Evolutionary conservation across 352 stramenopile species (phyloP).

Genomic region (Hyaloperonospora brassicae): DNA sequence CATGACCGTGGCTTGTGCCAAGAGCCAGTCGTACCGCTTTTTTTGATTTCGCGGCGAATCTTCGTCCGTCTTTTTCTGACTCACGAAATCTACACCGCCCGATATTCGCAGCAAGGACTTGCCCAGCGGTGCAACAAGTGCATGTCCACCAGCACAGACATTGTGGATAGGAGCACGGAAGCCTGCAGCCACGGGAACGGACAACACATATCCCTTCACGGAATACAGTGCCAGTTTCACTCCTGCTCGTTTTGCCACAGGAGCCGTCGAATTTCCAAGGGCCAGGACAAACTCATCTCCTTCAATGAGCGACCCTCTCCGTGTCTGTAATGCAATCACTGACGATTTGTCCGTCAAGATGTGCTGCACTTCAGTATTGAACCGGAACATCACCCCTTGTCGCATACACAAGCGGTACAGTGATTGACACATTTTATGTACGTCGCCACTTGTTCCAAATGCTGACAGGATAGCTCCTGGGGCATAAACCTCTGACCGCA

Average conservation of each 20-base stretch:
- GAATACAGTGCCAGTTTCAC: slow-evolving; percentile 78
- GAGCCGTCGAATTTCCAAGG: slow-evolving; percentile 66
- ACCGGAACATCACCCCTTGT: slow-evolving; percentile 84
- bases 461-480: slow-evolving; percentile 67
- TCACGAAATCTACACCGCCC: slow-evolving; percentile 70
- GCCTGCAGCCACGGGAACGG: slow-evolving; percentile 53
- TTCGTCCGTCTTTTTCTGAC: slow-evolving; percentile 42
- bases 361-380: slow-evolving; percentile 77
- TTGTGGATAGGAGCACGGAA: slow-evolving; percentile 71
- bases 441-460: slow-evolving; percentile 79
- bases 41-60: slow-evolving; percentile 60
- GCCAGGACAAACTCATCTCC: slow-evolving; percentile 82
- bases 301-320: slow-evolving; percentile 76
- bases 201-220: slow-evolving; percentile 83
- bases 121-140: slow-evolving; percentile 66
- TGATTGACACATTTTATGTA: slow-evolving; percentile 84
- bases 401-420: slow-evolving; percentile 72
- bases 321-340: slow-evolving; percentile 75
- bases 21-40: slow-evolving; percentile 72
- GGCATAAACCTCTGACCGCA: slow-evolving; percentile 49
- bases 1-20: slow-evolving; percentile 63
- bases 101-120: slow-evolving; percentile 63
- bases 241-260: slow-evolving; percentile 55
- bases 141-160: slow-evolving; percentile 72
- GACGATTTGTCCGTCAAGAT: slow-evolving; percentile 67